Conservation (phyloP, 1,284 basidiomycete species). For the Fistulinella cinereoalba region DNA sequence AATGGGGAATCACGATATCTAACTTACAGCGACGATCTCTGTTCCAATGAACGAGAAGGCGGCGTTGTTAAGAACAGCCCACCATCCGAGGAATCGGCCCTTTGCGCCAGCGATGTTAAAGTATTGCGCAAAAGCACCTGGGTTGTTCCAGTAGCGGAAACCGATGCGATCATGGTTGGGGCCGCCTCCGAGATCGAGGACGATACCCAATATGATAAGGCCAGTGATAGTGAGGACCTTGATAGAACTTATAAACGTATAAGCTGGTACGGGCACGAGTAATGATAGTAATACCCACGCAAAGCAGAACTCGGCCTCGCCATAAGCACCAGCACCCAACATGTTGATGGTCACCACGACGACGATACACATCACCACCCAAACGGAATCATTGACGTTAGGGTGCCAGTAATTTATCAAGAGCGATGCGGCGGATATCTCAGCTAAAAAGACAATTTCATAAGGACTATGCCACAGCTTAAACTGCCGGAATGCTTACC, state of each 20-base stretch:
- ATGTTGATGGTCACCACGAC: slow-evolving; percentile 68
- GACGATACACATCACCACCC: slow-evolving; percentile 62
- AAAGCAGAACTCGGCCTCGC: slow-evolving; percentile 57
- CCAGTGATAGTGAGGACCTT: slow-evolving; percentile 62
- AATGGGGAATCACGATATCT: background rate
- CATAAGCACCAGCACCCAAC: slow-evolving; percentile 51
- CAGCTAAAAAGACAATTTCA: slow-evolving; percentile 37
- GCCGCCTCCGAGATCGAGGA: slow-evolving; percentile 59
- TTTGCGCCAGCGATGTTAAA: slow-evolving; percentile 42
- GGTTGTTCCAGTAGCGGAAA: slow-evolving; percentile 53
- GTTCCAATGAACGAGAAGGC: slow-evolving; percentile 76
- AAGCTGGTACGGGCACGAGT: too few relatives aligned
- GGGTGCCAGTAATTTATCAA: slow-evolving; percentile 62
- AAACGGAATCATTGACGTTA: slow-evolving; percentile 52
- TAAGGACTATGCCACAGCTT: too few relatives aligned
- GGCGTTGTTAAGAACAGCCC: slow-evolving; percentile 55
- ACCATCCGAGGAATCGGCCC: slow-evolving; percentile 54
- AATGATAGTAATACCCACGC: too few relatives aligned
- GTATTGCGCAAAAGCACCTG: slow-evolving; percentile 54
- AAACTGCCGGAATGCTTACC: too few relatives aligned
- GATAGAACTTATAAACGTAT: slow-evolving; percentile 43
- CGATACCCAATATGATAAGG: slow-evolving; percentile 40
- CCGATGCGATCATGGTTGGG: slow-evolving; percentile 51
- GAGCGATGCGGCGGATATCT: slow-evolving; percentile 63
- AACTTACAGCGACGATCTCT: slow-evolving; percentile 71